A percentile compares a stretch with the other conserved stretches of the same genome.
Evolutionary conservation across 202 grass and related monocot species (phyloP).

Genomic region (Schoenoplectus tabernaemontani): DNA sequence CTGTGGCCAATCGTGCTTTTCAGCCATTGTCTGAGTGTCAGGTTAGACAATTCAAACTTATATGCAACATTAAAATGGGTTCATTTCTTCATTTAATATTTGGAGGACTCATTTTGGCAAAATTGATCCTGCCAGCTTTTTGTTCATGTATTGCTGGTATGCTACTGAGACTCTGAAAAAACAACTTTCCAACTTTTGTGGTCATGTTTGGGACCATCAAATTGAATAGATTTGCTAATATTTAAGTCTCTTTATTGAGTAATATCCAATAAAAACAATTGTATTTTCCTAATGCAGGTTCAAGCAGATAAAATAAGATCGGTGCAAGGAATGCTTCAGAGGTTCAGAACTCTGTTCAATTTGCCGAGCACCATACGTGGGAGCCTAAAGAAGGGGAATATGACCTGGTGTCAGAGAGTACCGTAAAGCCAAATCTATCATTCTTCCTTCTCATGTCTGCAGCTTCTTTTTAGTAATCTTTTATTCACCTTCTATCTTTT

Average conservation of each 20-base stretch:
- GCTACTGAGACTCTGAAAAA: background rate
- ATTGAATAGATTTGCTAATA: slow-evolving; percentile 1
- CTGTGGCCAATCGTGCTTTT: slow-evolving; percentile 86
- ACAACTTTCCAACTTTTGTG: background rate
- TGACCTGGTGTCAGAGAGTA: slow-evolving; percentile 99
- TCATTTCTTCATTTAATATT: background rate
- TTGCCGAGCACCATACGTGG: slow-evolving; percentile 89
- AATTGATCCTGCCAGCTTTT: background rate
- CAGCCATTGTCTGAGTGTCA: slow-evolving; percentile 98
- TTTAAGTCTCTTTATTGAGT: background rate
- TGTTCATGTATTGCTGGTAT: background rate
- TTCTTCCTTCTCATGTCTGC: slow-evolving; percentile 94
- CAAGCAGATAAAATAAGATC: slow-evolving; percentile 99
- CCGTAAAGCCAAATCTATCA: slow-evolving; percentile 99
- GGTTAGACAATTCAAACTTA: slow-evolving; percentile 43
- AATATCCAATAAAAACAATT: background rate
- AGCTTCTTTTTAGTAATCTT: slow-evolving; percentile 27
- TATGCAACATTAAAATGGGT: background rate
- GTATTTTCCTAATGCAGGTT: slow-evolving; percentile 38
- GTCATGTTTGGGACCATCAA: background rate
- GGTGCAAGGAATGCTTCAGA: slow-evolving; percentile 99
- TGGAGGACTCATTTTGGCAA: background rate
- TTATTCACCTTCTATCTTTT: background rate
- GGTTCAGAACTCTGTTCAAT: slow-evolving; percentile 94
- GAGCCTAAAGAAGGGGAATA: slow-evolving; percentile 96